Evolutionary conservation across 306 rosid genomes (phyloP).

Genomic region (Delonix regia): DNA sequence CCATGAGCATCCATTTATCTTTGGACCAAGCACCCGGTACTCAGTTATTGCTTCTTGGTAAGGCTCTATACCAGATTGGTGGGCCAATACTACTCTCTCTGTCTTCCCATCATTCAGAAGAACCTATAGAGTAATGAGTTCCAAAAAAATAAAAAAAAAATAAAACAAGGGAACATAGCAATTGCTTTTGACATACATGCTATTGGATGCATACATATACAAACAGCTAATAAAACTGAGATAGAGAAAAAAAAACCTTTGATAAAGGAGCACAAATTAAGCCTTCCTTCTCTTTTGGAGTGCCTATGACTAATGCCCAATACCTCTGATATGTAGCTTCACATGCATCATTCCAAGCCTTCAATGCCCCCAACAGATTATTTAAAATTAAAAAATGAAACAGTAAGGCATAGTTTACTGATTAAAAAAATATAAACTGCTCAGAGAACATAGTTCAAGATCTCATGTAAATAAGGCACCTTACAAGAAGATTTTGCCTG

Average conservation of each 20-base stretch:
- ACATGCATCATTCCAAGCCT: conserved; percentile 89
- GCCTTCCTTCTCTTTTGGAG: conserved; percentile 87
- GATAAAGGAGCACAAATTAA: conserved; percentile 78
- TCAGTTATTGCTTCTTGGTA: conserved; percentile 89
- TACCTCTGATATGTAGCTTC: conserved; percentile 75
- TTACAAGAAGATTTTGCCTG: conserved; percentile 59
- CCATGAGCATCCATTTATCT: conserved; percentile 96
- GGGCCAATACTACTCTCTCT: conserved; percentile 84
- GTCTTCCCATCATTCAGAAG: conserved; percentile 93
- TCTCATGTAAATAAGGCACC: conserved; percentile 47
- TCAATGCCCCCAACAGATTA: conserved; percentile 16
- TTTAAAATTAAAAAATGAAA: conserved; percentile 13
- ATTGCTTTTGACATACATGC: conserved; percentile 16
- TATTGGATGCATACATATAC: conserved; percentile 6
- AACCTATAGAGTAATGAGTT: conserved; percentile 54
- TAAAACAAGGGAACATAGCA: conserved; percentile 18
- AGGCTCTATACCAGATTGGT: conserved; percentile 73
- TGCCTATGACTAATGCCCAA: conserved; percentile 94
- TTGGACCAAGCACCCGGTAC: conserved; percentile 90
- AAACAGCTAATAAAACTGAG: conserved; percentile 23
- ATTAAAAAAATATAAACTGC: not conserved
- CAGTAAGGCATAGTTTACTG: not conserved
- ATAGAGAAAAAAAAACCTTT: conserved; percentile 61
- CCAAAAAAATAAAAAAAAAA: conserved; percentile 20
- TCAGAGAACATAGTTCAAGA: conserved; percentile 9